phyloP scores from a whole-genome alignment of 139 green algal genomes.

The Chlamydomonas asymmetrica region DNA sequence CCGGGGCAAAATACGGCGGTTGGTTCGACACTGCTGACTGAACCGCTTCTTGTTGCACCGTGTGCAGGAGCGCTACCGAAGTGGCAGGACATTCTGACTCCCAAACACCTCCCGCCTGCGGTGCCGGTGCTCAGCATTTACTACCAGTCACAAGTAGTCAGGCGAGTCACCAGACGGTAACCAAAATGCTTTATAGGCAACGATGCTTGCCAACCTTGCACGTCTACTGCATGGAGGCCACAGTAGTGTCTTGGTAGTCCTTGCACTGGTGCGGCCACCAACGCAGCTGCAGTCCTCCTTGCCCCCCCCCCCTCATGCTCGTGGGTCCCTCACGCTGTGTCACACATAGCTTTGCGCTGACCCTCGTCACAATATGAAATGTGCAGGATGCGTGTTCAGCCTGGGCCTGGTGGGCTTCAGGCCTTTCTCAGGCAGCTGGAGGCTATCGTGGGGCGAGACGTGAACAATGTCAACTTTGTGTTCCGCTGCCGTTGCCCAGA shows the following conservation, averaged over 20 bases:
- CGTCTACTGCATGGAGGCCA: too few relatives aligned
- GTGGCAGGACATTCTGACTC: conserved; percentile 20
- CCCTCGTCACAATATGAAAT: background rate
- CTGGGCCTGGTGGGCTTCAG: conserved; percentile 36
- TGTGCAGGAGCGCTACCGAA: background rate
- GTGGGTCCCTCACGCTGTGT: too few relatives aligned
- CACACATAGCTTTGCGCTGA: conserved; percentile 4
- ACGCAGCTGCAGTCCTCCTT: too few relatives aligned
- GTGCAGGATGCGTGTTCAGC: conserved; percentile 36
- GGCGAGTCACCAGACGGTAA: too few relatives aligned
- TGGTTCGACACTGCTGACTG: background rate
- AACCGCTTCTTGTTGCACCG: background rate
- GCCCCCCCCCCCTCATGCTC: too few relatives aligned
- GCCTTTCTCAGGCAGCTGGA: conserved; percentile 30
- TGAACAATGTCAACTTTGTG: conserved; percentile 34
- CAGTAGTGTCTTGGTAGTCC: too few relatives aligned
- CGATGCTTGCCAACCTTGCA: too few relatives aligned
- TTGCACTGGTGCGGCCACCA: too few relatives aligned
- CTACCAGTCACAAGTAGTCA: too few relatives aligned
- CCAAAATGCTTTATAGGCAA: too few relatives aligned
- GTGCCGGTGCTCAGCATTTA: conserved; percentile 25
- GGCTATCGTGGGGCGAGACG: conserved; percentile 46
- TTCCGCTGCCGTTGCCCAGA: conserved; percentile 26
- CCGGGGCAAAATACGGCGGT: too few relatives aligned
- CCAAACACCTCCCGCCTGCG: background rate